Conservation (phyloP, 169 alveolate species). For the Cryptosporidium viatorum region DNA sequence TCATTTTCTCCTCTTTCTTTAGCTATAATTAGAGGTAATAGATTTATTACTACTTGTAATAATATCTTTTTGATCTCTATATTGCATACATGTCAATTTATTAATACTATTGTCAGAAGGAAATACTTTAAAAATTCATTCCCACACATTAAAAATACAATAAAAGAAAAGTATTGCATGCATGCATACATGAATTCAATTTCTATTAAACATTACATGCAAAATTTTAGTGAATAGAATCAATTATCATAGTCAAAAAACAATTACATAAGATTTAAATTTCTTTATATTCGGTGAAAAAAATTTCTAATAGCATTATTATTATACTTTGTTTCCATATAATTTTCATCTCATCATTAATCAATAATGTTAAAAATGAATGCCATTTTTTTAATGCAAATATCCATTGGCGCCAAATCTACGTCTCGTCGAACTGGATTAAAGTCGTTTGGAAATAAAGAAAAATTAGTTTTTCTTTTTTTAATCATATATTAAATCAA, state of each 20-base stretch:
- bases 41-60: not conserved
- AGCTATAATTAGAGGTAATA: not conserved
- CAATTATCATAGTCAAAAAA: not conserved
- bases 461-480: not conserved
- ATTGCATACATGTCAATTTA: not conserved
- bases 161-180: not conserved
- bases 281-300: no score
- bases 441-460: no score
- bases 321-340: no score
- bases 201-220: not conserved
- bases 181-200: not conserved
- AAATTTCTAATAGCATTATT: no score
- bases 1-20: slow-evolving; percentile 16
- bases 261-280: no score
- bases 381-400: no score
- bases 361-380: no score
- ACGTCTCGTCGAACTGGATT: not conserved
- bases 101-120: not conserved
- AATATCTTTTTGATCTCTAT: not conserved
- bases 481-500: no score
- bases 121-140: not conserved
- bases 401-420: not conserved
- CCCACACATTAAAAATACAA: not conserved
- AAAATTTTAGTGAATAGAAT: not conserved
- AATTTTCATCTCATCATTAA: no score